Evolutionary conservation across 805 yeast genomes (phyloP), one percentile per base, ranked within the genome.

Genomic region (Hanseniaspora guilliermondii): DNA sequence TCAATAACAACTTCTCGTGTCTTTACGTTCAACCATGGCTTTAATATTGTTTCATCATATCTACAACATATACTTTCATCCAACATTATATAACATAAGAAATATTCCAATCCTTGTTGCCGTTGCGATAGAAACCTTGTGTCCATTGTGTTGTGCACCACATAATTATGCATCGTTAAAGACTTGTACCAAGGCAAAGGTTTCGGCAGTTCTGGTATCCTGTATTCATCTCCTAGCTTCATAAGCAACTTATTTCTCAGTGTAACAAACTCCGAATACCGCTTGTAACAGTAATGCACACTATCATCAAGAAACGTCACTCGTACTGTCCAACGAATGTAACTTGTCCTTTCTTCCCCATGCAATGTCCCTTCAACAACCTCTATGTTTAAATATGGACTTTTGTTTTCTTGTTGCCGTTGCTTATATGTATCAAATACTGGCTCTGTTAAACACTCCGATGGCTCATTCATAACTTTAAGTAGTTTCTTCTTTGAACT

Each of bases 71-170:
- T 78, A 7, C 55, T 57, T 24, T 57, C 58, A 59, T 79, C 76
- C 59, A 80, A 66, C 14, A 80, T 64, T 4, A 79, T 73, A 42
- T 73, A 73, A 60, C 76, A 76, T 61, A 80, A 62, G 66, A 82
- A 81, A 72, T 76, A 76, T 60, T 81, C 85, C 22, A 81, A 64
- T 0, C 83, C 82, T 56, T 71, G 73, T 19, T 83, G 66, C 44
- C 87, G 64, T 16, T 69, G 69, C 56, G 77, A 81, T 8, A 80
- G 62, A 77, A 83, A 80, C 21, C 59, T 62, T 41, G 61, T 66
- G 46, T 72, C 63, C 61, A 73, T 65, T 56, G 75, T 66, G 14
- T 58, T 58, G 7, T 62, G 61, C n/a, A 60, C 60, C 44, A 64
- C 62, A n/a, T 61, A 54, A 21, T 49, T 42, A 25, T 49, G 53